Conservation (phyloP, 805 yeast genomes). For the Kockiozyma suomiensis region DNA sequence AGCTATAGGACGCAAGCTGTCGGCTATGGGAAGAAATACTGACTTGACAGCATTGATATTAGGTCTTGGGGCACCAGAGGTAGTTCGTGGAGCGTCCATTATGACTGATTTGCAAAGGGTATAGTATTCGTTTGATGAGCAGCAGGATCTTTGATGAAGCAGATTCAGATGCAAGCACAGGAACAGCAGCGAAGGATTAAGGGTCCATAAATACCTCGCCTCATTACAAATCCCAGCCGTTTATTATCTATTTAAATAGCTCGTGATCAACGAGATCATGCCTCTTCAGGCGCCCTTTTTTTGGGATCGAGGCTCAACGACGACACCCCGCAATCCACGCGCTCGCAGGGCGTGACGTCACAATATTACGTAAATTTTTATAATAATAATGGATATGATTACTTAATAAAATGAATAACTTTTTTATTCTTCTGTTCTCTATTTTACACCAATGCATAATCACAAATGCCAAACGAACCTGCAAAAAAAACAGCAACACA, state of each 20-base stretch:
- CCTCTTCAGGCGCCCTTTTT: not conserved
- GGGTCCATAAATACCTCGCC: not conserved
- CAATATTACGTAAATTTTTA: no score
- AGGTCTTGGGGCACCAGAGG: conserved; percentile 8
- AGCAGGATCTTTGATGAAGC: no score
- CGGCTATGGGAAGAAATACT: not conserved
- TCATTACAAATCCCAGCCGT: not conserved
- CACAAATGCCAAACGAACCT: no score
- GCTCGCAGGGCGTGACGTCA: not conserved
- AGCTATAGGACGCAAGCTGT: not conserved
- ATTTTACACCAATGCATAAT: no score
- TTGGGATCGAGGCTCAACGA: not conserved
- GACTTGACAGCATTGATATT: not conserved
- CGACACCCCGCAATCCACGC: not conserved
- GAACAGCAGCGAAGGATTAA: not conserved
- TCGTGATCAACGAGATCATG: not conserved
- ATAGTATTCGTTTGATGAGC: no score
- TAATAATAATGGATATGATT: no score
- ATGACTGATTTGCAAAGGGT: no score
- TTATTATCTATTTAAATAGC: conserved; percentile 3
- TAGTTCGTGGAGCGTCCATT: conserved; percentile 1
- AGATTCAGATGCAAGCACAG: no score
- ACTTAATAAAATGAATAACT: no score
- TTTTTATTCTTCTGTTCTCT: no score
- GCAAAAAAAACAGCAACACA: no score